Percentiles rank a stretch among this genome's conserved stretches.
phyloP scores from a whole-genome alignment of 2,329 filamentous ascomycete species.

The Lachnellula subtilissima region DNA sequence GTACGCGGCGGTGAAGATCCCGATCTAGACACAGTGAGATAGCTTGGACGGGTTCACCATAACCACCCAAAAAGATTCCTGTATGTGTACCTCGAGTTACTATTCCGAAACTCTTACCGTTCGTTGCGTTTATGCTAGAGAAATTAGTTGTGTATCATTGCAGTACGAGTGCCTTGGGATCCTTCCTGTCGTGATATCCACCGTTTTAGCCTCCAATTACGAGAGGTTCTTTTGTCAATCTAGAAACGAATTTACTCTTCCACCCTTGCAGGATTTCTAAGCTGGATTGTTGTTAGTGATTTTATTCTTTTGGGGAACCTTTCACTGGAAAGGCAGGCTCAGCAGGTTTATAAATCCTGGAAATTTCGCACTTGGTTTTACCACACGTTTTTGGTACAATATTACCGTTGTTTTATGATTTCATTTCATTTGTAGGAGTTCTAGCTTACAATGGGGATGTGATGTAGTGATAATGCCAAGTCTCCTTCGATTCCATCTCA shows the following conservation, averaged over 20 bases:
- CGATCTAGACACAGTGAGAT: too few relatives aligned
- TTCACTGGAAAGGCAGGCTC: not conserved
- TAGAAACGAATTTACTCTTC: not conserved
- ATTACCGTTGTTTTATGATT: too few relatives aligned
- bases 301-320: not conserved
- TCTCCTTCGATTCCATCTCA: not conserved
- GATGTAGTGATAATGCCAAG: not conserved
- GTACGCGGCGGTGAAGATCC: not conserved
- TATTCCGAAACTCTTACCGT: too few relatives aligned
- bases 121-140: too few relatives aligned
- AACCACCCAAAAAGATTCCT: not conserved
- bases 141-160: too few relatives aligned
- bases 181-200: too few relatives aligned
- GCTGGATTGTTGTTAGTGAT: not conserved
- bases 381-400: too few relatives aligned
- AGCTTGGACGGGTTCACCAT: not conserved
- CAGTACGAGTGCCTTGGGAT: too few relatives aligned
- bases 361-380: too few relatives aligned
- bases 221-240: not conserved
- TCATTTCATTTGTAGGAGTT: too few relatives aligned
- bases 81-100: not conserved
- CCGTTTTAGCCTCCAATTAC: not conserved
- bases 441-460: not conserved
- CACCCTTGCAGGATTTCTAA: too few relatives aligned
- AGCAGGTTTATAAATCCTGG: not conserved